A percentile compares a stretch with the other conserved stretches of the same genome.
Conservation (phyloP, 163 green algal species). For the Chlorella variabilis region DNA sequence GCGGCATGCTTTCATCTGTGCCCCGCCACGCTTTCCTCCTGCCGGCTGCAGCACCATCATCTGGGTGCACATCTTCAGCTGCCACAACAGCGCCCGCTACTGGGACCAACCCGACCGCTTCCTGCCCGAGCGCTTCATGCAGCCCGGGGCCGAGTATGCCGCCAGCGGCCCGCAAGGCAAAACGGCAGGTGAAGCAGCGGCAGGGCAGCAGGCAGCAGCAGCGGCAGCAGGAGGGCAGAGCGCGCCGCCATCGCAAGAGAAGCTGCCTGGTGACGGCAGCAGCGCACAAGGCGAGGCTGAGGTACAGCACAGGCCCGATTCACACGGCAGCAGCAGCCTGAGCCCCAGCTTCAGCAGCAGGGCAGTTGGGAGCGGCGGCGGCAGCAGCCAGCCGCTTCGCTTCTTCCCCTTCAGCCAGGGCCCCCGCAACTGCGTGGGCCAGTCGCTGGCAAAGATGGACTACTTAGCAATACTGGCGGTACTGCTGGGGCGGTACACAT, state of each 20-base stretch:
- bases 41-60: neutral
- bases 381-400: neutral
- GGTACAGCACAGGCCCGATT: neutral
- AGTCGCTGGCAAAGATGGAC: slow-evolving; percentile 53
- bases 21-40: neutral
- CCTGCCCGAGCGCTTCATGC: slow-evolving; percentile 49
- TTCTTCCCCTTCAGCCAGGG: slow-evolving; percentile 30
- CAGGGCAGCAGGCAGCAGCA: neutral
- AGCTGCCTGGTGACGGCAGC: neutral
- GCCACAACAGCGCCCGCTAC: slow-evolving; percentile 45
- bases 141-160: neutral
- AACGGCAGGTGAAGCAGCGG: neutral
- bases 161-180: neutral
- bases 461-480: slow-evolving; percentile 44
- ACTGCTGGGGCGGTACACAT: slow-evolving; percentile 50
- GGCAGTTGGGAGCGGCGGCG: neutral
- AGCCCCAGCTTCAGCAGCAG: too few species aligned
- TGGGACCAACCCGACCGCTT: slow-evolving; percentile 55
- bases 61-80: slow-evolving; percentile 45
- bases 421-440: slow-evolving; percentile 43
- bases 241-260: neutral
- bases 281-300: neutral
- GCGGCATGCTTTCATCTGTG: too few species aligned
- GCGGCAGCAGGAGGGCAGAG: neutral
- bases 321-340: neutral